A percentile compares a stretch with the other conserved stretches of the same genome.
These are phyloP conservation scores for Debaryomyces maramus DNA, from an alignment of 805 yeast species.

Conservation along the genomic window DNA sequence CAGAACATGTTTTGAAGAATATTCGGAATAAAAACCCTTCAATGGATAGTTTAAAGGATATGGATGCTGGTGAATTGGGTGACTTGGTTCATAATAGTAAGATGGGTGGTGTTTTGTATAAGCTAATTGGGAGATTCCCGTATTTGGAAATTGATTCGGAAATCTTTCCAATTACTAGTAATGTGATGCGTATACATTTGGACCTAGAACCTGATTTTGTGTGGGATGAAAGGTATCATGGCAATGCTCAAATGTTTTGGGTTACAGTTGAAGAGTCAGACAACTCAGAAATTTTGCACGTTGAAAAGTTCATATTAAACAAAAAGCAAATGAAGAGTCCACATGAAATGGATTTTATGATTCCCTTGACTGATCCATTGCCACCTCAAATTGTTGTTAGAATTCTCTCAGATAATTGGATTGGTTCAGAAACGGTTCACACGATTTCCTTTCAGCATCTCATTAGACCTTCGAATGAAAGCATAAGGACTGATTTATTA, in stretches of 20 bases:
- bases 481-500: conserved; percentile 77
- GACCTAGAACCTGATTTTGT: conserved; percentile 70
- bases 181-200: conserved; percentile 80
- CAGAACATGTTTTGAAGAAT: conserved; percentile 60
- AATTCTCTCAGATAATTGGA: conserved; percentile 82
- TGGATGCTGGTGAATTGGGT: conserved; percentile 77
- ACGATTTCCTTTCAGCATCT: conserved; percentile 87
- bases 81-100: conserved; percentile 82
- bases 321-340: conserved; percentile 50
- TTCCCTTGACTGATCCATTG: conserved; percentile 84
- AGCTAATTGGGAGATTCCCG: conserved; percentile 72
- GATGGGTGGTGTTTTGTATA: conserved; percentile 65
- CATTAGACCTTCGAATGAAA: conserved; percentile 84
- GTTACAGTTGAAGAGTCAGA: conserved; percentile 86
- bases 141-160: conserved; percentile 71
- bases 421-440: conserved; percentile 76
- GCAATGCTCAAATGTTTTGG: conserved; percentile 88
- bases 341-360: conserved; percentile 87
- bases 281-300: conserved; percentile 69
- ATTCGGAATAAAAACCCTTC: conserved; percentile 64
- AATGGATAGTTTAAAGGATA: conserved; percentile 71
- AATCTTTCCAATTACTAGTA: conserved; percentile 82
- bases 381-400: conserved; percentile 86
- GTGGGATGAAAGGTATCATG: conserved; percentile 85
- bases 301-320: conserved; percentile 73